A percentile compares a stretch with the other conserved stretches of the same genome.
Evolutionary conservation across 352 stramenopile species (phyloP).

Genomic region (Halophytophthora batemanensis): DNA sequence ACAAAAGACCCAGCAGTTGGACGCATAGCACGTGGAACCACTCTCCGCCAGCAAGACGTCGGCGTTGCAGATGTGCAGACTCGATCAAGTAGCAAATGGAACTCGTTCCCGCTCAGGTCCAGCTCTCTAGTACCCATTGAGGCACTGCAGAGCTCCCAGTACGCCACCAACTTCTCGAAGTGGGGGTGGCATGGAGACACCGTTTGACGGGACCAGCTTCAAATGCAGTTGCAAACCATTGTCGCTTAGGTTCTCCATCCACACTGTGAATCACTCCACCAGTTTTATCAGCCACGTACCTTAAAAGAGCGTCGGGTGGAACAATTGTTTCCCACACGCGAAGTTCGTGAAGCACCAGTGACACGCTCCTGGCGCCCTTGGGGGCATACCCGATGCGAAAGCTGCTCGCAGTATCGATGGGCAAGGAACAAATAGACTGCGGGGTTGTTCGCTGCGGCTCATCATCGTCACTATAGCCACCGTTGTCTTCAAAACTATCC

Average conservation of each 20-base stretch:
- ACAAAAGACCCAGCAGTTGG: not conserved
- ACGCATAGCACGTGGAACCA: too few relatives aligned
- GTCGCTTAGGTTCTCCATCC: too few relatives aligned
- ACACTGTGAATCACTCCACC: too few relatives aligned
- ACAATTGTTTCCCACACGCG: constrained; percentile 10
- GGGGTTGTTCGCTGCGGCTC: too few relatives aligned
- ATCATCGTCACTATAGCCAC: too few relatives aligned
- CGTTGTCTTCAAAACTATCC: too few relatives aligned
- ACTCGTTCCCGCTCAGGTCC: constrained; percentile 7
- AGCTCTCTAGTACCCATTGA: constrained; percentile 6
- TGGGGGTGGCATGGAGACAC: not conserved
- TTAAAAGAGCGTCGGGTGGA: not conserved
- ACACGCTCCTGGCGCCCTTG: not conserved
- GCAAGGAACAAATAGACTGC: too few relatives aligned
- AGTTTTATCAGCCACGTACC: not conserved
- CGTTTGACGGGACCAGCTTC: too few relatives aligned
- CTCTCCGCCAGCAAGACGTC: too few relatives aligned
- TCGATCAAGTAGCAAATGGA: too few relatives aligned
- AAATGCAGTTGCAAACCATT: too few relatives aligned
- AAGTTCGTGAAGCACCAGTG: constrained; percentile 14
- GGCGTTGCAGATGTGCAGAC: too few relatives aligned
- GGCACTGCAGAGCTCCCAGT: constrained; percentile 16
- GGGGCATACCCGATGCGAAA: constrained; percentile 3
- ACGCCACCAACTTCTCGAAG: not conserved
- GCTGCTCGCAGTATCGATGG: not conserved